Evolutionary conservation across 345 rosid genomes (phyloP).

Genomic region (Acer yangbiense): DNA sequence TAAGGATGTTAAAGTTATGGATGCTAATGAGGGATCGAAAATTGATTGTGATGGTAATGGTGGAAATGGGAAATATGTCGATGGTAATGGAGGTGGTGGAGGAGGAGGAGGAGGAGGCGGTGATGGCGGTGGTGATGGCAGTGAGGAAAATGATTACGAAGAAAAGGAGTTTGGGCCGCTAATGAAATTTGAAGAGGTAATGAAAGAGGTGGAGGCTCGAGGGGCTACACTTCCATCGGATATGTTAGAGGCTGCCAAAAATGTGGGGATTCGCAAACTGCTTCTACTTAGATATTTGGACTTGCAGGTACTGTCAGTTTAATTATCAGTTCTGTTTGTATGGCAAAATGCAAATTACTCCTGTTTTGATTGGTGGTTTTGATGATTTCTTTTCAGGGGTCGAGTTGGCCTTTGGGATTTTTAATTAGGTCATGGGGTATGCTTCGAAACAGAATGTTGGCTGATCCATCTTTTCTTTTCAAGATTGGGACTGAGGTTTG

Average conservation of each 20-base stretch:
- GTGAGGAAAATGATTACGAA: conserved; percentile 50
- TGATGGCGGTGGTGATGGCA: conserved; percentile 30
- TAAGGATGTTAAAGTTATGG: conserved; percentile 32
- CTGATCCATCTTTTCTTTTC: conserved; percentile 95
- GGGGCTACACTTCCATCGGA: conserved; percentile 77
- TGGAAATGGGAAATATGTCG: conserved; percentile 43
- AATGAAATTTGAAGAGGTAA: conserved; percentile 74
- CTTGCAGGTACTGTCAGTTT: conserved; percentile 49
- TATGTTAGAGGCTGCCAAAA: conserved; percentile 84
- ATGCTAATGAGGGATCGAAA: conserved; percentile 21
- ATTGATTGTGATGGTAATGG: conserved; percentile 29
- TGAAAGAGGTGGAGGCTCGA: conserved; percentile 66
- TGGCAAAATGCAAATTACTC: neutral
- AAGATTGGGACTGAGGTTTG: conserved; percentile 92
- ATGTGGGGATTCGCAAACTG: conserved; percentile 62
- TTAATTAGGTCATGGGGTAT: conserved; percentile 64
- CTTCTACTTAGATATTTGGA: conserved; percentile 74
- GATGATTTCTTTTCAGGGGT: conserved; percentile 46
- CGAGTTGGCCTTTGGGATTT: conserved; percentile 69
- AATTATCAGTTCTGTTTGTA: neutral
- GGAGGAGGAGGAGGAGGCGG: conserved; percentile 38
- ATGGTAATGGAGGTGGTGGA: conserved; percentile 38
- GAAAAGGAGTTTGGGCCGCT: conserved; percentile 80
- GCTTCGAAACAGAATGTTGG: conserved; percentile 89
- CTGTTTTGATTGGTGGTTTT: neutral